Percentiles rank a stretch among this genome's conserved stretches.
Evolutionary conservation across 2,329 filamentous ascomycete species (phyloP).

Genomic region (Ambrosiella xylebori): DNA sequence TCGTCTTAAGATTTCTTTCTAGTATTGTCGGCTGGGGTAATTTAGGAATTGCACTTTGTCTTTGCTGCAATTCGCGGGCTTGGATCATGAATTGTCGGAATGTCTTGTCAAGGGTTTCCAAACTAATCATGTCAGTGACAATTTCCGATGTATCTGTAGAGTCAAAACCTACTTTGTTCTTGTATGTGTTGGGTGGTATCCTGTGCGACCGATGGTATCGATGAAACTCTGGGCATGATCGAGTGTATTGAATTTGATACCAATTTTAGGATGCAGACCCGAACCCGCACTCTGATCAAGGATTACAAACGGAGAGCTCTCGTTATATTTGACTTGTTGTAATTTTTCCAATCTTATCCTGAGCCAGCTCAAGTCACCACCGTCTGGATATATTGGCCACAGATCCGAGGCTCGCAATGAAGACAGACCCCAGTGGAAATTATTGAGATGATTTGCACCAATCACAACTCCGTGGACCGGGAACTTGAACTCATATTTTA

Average conservation of each 20-base stretch:
- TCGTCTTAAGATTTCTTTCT: background rate
- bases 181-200: background rate
- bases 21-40: background rate
- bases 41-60: background rate
- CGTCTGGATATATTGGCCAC: background rate
- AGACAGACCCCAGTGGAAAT: slow-evolving; percentile 6
- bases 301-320: background rate
- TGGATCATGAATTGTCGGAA: background rate
- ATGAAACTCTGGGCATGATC: background rate
- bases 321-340: slow-evolving; percentile 1
- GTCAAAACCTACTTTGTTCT: background rate
- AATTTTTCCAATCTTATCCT: background rate
- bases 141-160: background rate
- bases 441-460: slow-evolving; percentile 1
- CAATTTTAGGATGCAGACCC: background rate
- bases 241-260: background rate
- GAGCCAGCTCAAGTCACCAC: background rate
- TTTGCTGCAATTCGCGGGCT: background rate
- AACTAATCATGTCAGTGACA: background rate
- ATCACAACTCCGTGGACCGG: slow-evolving; percentile 6
- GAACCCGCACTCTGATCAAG: background rate
- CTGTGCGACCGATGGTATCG: background rate
- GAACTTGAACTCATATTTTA: background rate
- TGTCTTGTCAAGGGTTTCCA: background rate
- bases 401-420: background rate